Base-by-base conservation (phyloP, 148 eudicot species). In the Pharnaceum exiguum region DNA sequence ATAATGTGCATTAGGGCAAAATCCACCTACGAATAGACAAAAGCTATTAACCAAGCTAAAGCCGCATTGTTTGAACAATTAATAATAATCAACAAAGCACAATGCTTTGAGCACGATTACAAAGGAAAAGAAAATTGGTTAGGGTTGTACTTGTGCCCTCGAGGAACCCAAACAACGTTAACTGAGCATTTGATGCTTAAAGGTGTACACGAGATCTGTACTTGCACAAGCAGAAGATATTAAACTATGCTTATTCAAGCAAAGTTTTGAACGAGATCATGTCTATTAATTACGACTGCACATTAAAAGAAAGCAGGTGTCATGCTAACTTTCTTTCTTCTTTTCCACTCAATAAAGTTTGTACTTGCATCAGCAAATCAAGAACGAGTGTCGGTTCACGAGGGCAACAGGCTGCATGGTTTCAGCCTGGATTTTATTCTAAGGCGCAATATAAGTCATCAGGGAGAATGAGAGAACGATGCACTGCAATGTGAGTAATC, bases 101-200 rank as follows among this genome's bases (percentile, higher is more conserved):
- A 36, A 55, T 30, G 52, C 38, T 57, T 62, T 56, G 29, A 70
- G 58, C 74, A 50, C 69, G 25, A 5, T 13, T 57, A 49, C 59
- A 62, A 50, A 70, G 39, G 63, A 53, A 63, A 56, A 53, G 25
- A 60, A 60, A 44, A 60, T 9, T 36, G 54, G 68, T 57, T 57
- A 70, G 60, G 64, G 57, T 60, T 72, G 86, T 81, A 81, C 86
- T 77, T 81, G 19, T 61, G 39, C 48, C 59, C 71, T 74, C 66
- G 74, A 61, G 39, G 36, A 49, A 35, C 61, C 27, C 50, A 40
- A 61, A 49, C 16, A 59, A n/a, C n/a, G n/a, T n/a, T n/a, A n/a
- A 62, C 48, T 46, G 54, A 55, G 63, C 55, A 44, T 73, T 73
- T 63, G 69, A 49, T 48, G 66, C 59, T 60, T 51, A 48, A 69